A percentile compares a stretch with the other conserved stretches of the same genome.
These are phyloP conservation scores for Leishmania aethiopica DNA, from an alignment of 208 protist genomes.

Conservation along the genomic window DNA sequence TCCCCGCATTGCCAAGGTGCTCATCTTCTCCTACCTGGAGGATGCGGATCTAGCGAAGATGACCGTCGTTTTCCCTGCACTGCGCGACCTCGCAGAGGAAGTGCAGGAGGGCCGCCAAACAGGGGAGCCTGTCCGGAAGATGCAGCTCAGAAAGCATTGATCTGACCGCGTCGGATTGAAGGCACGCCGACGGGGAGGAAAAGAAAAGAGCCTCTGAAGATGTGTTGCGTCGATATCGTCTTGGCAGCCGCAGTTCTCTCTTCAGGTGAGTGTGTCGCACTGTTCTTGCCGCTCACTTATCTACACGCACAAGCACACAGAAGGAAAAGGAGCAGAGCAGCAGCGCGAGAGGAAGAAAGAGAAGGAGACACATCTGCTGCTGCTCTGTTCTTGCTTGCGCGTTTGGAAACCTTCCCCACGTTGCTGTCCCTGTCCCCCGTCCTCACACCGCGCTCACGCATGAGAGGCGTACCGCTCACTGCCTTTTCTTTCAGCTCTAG, in stretches of 20 bases:
- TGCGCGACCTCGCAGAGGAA: conserved; percentile 44
- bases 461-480: background rate
- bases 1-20: conserved; percentile 50
- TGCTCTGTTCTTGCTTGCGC: conserved; percentile 5
- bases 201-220: background rate
- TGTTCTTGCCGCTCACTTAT: background rate
- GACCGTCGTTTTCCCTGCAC: conserved; percentile 46
- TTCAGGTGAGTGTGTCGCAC: background rate
- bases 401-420: conserved; percentile 1
- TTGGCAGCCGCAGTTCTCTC: background rate
- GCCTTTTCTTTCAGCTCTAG: background rate
- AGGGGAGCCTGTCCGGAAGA: conserved; percentile 26
- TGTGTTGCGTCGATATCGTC: background rate
- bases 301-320: background rate
- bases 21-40: conserved; percentile 53
- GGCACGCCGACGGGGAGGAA: background rate
- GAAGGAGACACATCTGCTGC: background rate
- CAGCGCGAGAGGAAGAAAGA: background rate
- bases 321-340: background rate
- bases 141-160: conserved; percentile 17
- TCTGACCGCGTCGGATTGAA: background rate
- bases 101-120: conserved; percentile 34
- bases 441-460: background rate
- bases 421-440: background rate
- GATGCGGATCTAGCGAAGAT: conserved; percentile 41